phyloP scores from a whole-genome alignment of 176 grass and related monocot genomes.

The Carex pumila region DNA sequence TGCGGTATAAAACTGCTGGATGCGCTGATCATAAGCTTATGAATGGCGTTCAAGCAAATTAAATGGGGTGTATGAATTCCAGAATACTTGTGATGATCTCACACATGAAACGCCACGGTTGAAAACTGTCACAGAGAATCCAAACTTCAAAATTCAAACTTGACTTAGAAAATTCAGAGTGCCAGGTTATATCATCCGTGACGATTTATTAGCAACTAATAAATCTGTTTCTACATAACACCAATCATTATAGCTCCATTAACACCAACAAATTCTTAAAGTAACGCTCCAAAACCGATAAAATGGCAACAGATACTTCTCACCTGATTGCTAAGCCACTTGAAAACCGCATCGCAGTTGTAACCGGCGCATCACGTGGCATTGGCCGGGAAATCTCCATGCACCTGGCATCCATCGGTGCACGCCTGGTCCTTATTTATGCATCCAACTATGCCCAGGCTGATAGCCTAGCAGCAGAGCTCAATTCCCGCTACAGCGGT shows the following conservation, averaged over 20 bases:
- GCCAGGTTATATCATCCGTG: not conserved
- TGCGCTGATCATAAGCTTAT: not conserved
- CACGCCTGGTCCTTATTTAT: constrained; percentile 23
- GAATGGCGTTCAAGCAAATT: no score
- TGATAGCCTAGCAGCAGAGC: constrained; percentile 3
- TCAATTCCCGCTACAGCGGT: not conserved
- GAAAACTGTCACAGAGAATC: not conserved
- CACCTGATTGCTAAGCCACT: not conserved
- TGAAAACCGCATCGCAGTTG: constrained; percentile 24
- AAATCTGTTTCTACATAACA: not conserved
- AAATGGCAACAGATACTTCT: not conserved
- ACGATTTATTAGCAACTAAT: not conserved
- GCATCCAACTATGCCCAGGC: constrained; percentile 21
- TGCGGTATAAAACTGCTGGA: not conserved
- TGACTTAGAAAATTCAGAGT: not conserved
- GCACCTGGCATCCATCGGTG: constrained; percentile 42
- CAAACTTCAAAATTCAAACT: not conserved
- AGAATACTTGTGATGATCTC: not conserved
- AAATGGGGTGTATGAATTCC: not conserved
- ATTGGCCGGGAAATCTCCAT: constrained; percentile 26
- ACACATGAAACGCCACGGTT: not conserved
- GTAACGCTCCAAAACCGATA: not conserved
- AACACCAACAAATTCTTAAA: not conserved
- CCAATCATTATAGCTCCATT: not conserved
- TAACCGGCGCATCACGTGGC: constrained; percentile 44